phyloP scores from a whole-genome alignment of 257 asterid species.

The Ocimum tenuiflorum region DNA sequence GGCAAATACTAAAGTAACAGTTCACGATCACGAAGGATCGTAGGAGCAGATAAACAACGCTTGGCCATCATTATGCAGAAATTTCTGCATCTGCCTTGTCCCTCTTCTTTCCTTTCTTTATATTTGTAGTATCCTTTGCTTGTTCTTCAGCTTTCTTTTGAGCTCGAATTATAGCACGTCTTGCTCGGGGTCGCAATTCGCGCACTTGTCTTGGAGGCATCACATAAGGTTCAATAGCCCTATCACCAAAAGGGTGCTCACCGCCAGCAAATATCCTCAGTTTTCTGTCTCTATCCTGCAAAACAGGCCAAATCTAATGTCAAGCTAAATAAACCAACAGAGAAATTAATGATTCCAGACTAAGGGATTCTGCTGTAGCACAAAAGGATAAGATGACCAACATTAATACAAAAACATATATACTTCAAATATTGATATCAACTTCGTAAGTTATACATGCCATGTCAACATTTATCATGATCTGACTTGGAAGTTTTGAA shows the following conservation, averaged over 20 bases:
- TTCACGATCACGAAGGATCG: neutral
- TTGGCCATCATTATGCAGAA: constrained; percentile 25
- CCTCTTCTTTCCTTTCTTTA: constrained; percentile 59
- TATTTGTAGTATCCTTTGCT: constrained; percentile 40
- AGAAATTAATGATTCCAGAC: neutral
- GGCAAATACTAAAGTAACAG: neutral
- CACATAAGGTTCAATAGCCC: constrained; percentile 53
- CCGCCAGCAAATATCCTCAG: constrained; percentile 75
- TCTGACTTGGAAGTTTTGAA: neutral
- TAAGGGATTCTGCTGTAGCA: neutral
- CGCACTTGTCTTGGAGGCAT: constrained; percentile 92
- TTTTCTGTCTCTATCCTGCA: constrained; percentile 83
- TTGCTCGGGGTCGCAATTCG: constrained; percentile 83
- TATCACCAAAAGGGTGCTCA: constrained; percentile 87
- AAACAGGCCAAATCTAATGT: neutral
- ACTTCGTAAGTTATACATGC: neutral
- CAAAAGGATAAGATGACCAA: neutral
- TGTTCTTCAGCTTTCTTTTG: constrained; percentile 83
- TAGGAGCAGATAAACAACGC: neutral
- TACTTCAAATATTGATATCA: neutral
- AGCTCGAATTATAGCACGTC: constrained; percentile 87
- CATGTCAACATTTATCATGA: neutral
- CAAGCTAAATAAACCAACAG: neutral
- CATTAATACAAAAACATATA: neutral
- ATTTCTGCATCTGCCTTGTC: constrained; percentile 33